These are phyloP conservation scores for Salix purpurea DNA, from an alignment of 345 rosid genomes.

Conservation along the genomic window DNA sequence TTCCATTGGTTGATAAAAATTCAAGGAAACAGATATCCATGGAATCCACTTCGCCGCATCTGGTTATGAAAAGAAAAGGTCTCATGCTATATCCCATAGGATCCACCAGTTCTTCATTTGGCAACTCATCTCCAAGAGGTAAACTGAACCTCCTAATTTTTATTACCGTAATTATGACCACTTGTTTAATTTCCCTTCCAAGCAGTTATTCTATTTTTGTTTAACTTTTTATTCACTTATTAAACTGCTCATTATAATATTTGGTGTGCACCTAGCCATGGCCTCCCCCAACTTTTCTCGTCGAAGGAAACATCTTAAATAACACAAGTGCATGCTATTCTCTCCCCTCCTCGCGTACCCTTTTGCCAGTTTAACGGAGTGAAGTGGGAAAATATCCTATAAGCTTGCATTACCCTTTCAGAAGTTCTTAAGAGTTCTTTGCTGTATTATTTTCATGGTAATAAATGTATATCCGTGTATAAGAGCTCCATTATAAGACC, in stretches of 20 bases:
- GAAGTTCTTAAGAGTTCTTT: slow-evolving; percentile 12
- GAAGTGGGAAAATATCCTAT: slow-evolving; percentile 14
- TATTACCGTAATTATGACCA: no score
- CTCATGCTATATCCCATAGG: slow-evolving; percentile 59
- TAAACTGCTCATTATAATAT: not conserved
- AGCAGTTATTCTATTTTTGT: no score
- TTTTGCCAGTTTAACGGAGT: slow-evolving; percentile 8
- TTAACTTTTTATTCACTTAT: no score
- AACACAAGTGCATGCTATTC: not conserved
- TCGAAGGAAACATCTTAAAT: slow-evolving; percentile 3
- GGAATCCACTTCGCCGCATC: slow-evolving; percentile 70
- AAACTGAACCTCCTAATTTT: not conserved
- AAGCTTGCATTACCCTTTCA: slow-evolving; percentile 32
- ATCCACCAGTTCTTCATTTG: not conserved
- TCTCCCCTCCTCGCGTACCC: not conserved
- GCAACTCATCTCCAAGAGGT: not conserved
- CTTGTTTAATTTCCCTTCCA: not conserved
- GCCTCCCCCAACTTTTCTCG: not conserved
- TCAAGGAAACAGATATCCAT: not conserved
- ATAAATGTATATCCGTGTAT: not conserved
- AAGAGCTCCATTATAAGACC: slow-evolving; percentile 6
- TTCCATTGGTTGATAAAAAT: slow-evolving; percentile 36
- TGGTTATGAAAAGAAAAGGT: slow-evolving; percentile 12
- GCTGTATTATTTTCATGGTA: slow-evolving; percentile 11
- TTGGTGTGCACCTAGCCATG: not conserved